Base-by-base conservation (phyloP, 2,329 filamentous ascomycete genomes). In the Sporothrix euskadiensis region DNA sequence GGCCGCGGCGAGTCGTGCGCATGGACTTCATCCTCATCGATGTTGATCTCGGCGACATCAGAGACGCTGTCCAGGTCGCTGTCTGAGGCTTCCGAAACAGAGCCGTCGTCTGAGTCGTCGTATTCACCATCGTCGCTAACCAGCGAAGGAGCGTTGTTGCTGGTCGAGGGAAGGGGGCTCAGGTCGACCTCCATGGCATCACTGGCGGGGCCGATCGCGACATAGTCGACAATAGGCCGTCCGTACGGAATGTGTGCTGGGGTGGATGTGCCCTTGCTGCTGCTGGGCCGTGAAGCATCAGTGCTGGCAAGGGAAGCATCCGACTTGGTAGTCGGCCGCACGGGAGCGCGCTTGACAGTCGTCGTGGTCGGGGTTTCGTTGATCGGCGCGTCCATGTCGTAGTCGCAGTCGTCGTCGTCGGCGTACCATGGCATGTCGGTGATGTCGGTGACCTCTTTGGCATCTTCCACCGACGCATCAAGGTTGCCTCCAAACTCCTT, bases 81-180 rank as follows among this genome's bases (percentile, higher is more conserved):
- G 73, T 89, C 87, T 73, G 85, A 88, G 71, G 83, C 83, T 35
- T 89, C 89, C 4, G 89, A 90, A 59, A 86, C 86, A 4, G 88
- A 91, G 63, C 85, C 87, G 74, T 89, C 88, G 73, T 91, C 89
- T 1, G 90, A 92, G 73, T 91, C 89, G 77, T 92, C 91, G 78
- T 92, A 93, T 79, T 94, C 92, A 77, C 91, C 91, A 79, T 94
- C 91, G 81, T 94, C 92, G 81, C 91, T 93, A 79, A 94, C 91
- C 68, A 94, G 85, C 77, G 91, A 94, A 30, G 92, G 92, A 9
- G 92, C 91, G 76, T 92, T 92, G 81, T 93, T 93, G 80, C 91
- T 92, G 69, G 90, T 85, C 61, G 90, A 82, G 0, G 90, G 91
- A 77, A 89, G 89, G 5, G 91, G 91, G 78, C 90, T 93, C 73